phyloP scores from a whole-genome alignment of 805 yeast species.

The Candida chilensis region DNA sequence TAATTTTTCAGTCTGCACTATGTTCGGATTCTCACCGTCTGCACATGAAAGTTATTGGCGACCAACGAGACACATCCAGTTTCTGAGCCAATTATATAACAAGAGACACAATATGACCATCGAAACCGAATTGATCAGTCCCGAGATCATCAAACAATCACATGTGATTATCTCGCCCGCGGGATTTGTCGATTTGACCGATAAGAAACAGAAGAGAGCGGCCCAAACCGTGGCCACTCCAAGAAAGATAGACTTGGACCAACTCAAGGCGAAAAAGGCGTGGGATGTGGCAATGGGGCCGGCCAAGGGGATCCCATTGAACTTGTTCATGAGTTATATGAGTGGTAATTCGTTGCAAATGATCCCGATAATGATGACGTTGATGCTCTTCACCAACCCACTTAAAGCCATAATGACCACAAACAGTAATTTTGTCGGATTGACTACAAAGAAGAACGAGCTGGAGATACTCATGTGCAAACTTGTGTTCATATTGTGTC shows the following conservation, averaged over 20 bases:
- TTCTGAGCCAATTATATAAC: too few relatives aligned
- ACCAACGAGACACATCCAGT: too few relatives aligned
- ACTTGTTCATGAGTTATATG: constrained; percentile 83
- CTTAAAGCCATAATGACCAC: constrained; percentile 59
- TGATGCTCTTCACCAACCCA: constrained; percentile 76
- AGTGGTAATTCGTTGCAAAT: constrained; percentile 85
- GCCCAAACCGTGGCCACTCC: background rate
- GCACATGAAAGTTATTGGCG: too few relatives aligned
- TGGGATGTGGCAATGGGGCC: constrained; percentile 85
- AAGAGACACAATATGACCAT: too few relatives aligned
- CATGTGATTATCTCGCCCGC: too few relatives aligned
- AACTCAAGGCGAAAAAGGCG: constrained; percentile 51
- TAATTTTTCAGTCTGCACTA: too few relatives aligned
- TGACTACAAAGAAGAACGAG: constrained; percentile 25
- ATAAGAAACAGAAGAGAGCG: constrained; percentile 1
- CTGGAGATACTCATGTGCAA: constrained; percentile 15
- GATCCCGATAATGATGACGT: constrained; percentile 84
- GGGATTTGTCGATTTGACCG: too few relatives aligned
- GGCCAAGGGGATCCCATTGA: constrained; percentile 83
- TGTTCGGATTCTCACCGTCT: too few relatives aligned
- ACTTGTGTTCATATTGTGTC: constrained; percentile 22
- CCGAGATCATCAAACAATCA: too few relatives aligned
- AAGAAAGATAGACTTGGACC: constrained; percentile 15
- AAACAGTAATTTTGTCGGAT: constrained; percentile 41
- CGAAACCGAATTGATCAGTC: too few relatives aligned